Conservation (phyloP, 139 green algal species). For the Tetradesmus lagerheimii region DNA sequence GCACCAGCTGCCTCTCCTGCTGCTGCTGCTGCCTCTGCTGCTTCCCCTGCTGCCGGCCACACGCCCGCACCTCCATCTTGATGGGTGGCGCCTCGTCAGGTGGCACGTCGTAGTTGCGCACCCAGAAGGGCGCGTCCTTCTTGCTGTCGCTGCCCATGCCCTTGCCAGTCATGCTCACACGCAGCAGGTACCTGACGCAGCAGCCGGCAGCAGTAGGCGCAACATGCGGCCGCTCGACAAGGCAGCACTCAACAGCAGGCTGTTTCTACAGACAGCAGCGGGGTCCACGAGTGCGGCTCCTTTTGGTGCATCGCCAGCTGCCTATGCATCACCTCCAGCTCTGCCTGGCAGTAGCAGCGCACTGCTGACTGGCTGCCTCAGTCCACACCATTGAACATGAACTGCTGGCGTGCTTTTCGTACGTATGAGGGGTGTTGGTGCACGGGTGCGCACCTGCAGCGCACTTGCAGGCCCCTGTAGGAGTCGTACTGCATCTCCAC, state of each 20-base stretch:
- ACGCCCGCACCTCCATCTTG: constrained; percentile 67
- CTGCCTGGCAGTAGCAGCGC: background rate
- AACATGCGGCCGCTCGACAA: background rate
- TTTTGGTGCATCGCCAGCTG: too few relatives aligned
- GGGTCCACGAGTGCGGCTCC: too few relatives aligned
- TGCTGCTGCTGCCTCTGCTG: background rate
- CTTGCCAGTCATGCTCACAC: constrained; percentile 89
- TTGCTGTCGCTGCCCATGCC: constrained; percentile 74
- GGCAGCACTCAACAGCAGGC: background rate
- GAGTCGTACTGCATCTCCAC: constrained; percentile 98
- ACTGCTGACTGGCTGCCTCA: background rate
- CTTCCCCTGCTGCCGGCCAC: background rate
- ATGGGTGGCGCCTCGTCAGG: constrained; percentile 67
- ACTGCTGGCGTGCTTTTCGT: too few relatives aligned
- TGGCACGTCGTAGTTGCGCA: constrained; percentile 79
- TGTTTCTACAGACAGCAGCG: background rate
- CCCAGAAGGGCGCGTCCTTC: constrained; percentile 92
- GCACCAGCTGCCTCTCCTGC: background rate
- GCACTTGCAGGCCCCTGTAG: constrained; percentile 89
- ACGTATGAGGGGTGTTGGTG: too few relatives aligned
- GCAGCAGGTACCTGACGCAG: constrained; percentile 87
- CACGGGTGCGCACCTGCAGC: constrained; percentile 68
- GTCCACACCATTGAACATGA: too few relatives aligned
- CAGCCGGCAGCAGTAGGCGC: background rate
- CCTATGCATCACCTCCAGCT: too few relatives aligned